These are phyloP conservation scores for Paragyromitra xinjiangensis DNA, from an alignment of 495 filamentous ascomycete genomes.

Conservation along the genomic window DNA sequence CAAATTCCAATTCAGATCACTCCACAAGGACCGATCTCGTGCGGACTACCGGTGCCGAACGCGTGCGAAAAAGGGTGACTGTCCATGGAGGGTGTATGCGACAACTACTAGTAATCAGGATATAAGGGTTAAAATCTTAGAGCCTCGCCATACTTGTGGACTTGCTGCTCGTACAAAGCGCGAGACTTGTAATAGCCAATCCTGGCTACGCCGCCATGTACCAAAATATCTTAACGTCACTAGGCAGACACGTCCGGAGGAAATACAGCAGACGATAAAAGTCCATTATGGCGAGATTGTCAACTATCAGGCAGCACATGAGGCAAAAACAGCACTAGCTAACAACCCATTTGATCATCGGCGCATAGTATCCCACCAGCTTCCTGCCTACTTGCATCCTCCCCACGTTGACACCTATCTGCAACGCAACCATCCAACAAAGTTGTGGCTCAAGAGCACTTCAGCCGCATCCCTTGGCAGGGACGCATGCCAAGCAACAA, in stretches of 20 bases:
- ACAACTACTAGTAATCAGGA: slow-evolving; percentile 39
- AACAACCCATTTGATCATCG: neutral
- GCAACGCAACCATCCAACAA: slow-evolving; percentile 8
- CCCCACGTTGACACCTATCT: slow-evolving; percentile 31
- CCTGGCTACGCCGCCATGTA: slow-evolving; percentile 40
- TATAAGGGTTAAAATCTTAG: slow-evolving; percentile 41
- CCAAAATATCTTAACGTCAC: slow-evolving; percentile 44
- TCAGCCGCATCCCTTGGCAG: slow-evolving; percentile 48
- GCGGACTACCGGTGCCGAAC: slow-evolving; percentile 36
- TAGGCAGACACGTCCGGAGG: slow-evolving; percentile 39
- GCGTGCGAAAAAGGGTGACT: slow-evolving; percentile 45
- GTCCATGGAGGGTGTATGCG: slow-evolving; percentile 43
- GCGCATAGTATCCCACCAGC: slow-evolving; percentile 9
- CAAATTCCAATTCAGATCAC: slow-evolving; percentile 46
- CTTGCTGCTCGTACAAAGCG: slow-evolving; percentile 22
- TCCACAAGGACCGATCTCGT: slow-evolving; percentile 44
- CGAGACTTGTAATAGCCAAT: slow-evolving; percentile 45
- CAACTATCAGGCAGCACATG: slow-evolving; percentile 40
- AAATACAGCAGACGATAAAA: slow-evolving; percentile 38
- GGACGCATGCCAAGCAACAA: slow-evolving; percentile 35
- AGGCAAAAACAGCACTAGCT: slow-evolving; percentile 22
- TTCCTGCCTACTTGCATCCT: slow-evolving; percentile 33
- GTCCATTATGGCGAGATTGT: slow-evolving; percentile 40
- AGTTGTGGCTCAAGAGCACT: slow-evolving; percentile 31
- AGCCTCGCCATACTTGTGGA: slow-evolving; percentile 38